Conservation (phyloP, 768 basidiomycete species). For the Russula griseocarnosa region DNA sequence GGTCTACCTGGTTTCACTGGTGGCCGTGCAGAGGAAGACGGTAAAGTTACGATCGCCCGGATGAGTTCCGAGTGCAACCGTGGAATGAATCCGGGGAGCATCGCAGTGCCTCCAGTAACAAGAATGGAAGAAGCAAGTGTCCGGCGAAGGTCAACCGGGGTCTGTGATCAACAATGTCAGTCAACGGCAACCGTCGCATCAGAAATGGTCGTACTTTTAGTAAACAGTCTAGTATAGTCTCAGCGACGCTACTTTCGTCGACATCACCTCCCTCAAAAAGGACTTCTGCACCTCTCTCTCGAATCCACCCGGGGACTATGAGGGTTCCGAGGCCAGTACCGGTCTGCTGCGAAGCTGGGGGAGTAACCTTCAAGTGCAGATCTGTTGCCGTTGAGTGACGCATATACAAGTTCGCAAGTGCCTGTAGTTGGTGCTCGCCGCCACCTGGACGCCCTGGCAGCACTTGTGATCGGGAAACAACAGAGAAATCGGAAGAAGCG, state of each 20-base stretch:
- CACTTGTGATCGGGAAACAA: constrained; percentile 45
- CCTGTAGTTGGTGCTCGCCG: constrained; percentile 55
- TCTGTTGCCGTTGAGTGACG: constrained; percentile 76
- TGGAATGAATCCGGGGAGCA: constrained; percentile 90
- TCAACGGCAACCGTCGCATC: constrained; percentile 1
- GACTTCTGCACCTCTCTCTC: constrained; percentile 87
- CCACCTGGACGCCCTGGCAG: constrained; percentile 32
- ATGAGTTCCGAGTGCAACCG: constrained; percentile 79
- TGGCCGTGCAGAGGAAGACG: constrained; percentile 35
- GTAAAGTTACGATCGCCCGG: constrained; percentile 49
- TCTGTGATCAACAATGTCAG: constrained; percentile 42
- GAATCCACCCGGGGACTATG: constrained; percentile 90
- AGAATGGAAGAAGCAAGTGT: constrained; percentile 81
- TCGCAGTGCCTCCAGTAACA: constrained; percentile 82
- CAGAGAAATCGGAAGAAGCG: constrained; percentile 56
- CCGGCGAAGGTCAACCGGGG: constrained; percentile 85
- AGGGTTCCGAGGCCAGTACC: constrained; percentile 76
- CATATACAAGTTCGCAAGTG: constrained; percentile 64
- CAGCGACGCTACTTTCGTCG: constrained; percentile 80
- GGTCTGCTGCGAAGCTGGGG: constrained; percentile 60
- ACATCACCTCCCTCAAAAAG: constrained; percentile 88
- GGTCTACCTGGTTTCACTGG: constrained; percentile 40
- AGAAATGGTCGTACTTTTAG: constrained; percentile 56
- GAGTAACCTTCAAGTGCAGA: constrained; percentile 61
- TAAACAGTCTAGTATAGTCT: constrained; percentile 72